Evolutionary conservation across 2,329 filamentous ascomycete species (phyloP), one percentile per base, ranked within the genome.

Genomic region (Mycosphaerella arachidis): DNA sequence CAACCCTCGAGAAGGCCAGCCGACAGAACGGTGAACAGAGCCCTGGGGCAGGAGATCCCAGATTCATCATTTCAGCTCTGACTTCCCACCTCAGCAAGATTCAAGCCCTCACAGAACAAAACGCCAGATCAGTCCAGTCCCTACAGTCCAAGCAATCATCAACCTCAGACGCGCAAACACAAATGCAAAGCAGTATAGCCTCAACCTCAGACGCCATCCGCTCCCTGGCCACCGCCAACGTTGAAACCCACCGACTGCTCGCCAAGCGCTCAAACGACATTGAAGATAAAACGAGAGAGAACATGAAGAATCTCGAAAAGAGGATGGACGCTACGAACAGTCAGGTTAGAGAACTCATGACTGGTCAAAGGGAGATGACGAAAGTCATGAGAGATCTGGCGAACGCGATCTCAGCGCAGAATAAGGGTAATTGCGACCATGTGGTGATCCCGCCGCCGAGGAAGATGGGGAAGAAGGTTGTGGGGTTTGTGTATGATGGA

Each of bases 401-500:
- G 10, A 57, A 60, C 56, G 66, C 63, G 43, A 63, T 71, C 31
- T 63, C 57, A 35, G 61, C 63, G 40, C 61, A 64, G 53, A 59
- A 64, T 10, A 65, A 63, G 51, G 62, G 53, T 1, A 48, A 37
- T 7, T 71, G 68, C 56, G 66, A 66, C 31, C 70, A 72, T 60
- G 64, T 71, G 40, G 68, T 72, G 50, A 62, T 69, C 8, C 69
- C 70, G 43, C 70, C 69, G 43, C 70, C 69, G 55, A 64, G 70
- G 52, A 72, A 72, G 59, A 63, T 70, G 4, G 68, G 69, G 8
- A 65, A 65, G 52, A 71, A 69, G 59, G 60, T 72, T 45, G 68
- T 70, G 18, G 69, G 69, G 9, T 71, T 69, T 54, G 70, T 72
- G 6, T 72, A 72, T 62, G 70, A 72, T 65, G 66, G 56, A n/a